phyloP scores from a whole-genome alignment of 2,329 filamentous ascomycete genomes.

The Mycogone perniciosa region DNA sequence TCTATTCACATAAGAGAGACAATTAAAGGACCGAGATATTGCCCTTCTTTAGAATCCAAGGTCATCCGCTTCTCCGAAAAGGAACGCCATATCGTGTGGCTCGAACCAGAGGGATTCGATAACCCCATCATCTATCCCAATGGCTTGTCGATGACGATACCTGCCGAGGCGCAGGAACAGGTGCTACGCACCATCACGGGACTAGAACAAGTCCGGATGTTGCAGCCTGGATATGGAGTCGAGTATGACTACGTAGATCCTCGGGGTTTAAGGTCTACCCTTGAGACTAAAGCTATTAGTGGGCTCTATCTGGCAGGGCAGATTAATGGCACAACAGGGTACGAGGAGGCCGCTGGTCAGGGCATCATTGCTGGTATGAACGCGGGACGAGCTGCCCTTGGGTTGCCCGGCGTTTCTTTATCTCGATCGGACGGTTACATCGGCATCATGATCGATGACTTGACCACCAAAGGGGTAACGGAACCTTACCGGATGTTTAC shows the following conservation, averaged over 20 bases:
- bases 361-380: slow-evolving; percentile 91
- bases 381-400: slow-evolving; percentile 71
- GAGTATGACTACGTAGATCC: slow-evolving; percentile 99
- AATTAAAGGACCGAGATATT: slow-evolving; percentile 90
- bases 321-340: slow-evolving; percentile 97
- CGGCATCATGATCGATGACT: slow-evolving; percentile 96
- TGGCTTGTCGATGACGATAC: slow-evolving; percentile 94
- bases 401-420: slow-evolving; percentile 59
- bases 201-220: slow-evolving; percentile 82
- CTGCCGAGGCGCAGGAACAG: slow-evolving; percentile 75
- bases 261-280: slow-evolving; percentile 74
- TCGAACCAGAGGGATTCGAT: slow-evolving; percentile 92
- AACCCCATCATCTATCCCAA: slow-evolving; percentile 92
- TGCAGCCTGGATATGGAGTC: slow-evolving; percentile 92
- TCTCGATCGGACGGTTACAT: slow-evolving; percentile 89
- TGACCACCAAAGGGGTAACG: slow-evolving; percentile 92
- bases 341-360: slow-evolving; percentile 94
- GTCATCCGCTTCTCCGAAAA: slow-evolving; percentile 81
- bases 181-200: slow-evolving; percentile 84
- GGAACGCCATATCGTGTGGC: slow-evolving; percentile 81
- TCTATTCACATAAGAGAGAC: slow-evolving; percentile 95
- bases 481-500: slow-evolving; percentile 99
- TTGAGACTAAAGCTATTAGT: slow-evolving; percentile 87
- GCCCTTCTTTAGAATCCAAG: slow-evolving; percentile 91
- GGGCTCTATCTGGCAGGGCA: slow-evolving; percentile 92